phyloP scores from a whole-genome alignment of 192 early-diverging fungal species.

The Endogone sp. region DNA sequence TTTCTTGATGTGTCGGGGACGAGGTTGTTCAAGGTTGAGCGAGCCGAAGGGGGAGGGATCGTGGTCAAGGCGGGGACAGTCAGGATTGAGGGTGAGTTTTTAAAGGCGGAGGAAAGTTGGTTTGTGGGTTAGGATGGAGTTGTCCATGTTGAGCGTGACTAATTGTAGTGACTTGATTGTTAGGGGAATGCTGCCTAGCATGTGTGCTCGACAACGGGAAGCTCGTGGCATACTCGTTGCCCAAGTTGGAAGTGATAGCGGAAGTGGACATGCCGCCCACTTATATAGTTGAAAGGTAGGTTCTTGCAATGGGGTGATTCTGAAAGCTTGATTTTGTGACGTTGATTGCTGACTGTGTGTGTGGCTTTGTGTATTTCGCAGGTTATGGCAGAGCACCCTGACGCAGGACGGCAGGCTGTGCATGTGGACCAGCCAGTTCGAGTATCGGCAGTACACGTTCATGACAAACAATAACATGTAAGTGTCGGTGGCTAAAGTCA shows the following conservation, averaged over 20 bases:
- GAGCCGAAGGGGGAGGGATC: neutral
- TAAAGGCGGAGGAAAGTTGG: neutral
- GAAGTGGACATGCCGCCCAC: neutral
- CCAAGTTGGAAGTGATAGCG: conserved; percentile 14
- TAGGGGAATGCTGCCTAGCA: neutral
- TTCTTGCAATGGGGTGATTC: no score
- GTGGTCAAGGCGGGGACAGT: conserved; percentile 12
- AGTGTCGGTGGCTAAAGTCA: conserved; percentile 7
- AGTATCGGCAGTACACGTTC: conserved; percentile 20
- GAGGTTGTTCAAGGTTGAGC: conserved; percentile 6
- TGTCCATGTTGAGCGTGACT: conserved; percentile 8
- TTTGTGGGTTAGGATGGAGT: neutral
- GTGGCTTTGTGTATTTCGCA: no score
- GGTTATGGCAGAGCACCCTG: conserved; percentile 11
- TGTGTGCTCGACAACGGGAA: conserved; percentile 9
- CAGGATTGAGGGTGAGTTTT: conserved; percentile 3
- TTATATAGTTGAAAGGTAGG: neutral
- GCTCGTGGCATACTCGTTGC: conserved; percentile 18
- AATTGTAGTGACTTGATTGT: neutral
- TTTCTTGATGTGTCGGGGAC: conserved; percentile 13
- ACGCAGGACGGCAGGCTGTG: conserved; percentile 25
- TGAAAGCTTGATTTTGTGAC: no score
- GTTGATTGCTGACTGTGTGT: no score
- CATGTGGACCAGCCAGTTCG: conserved; percentile 21
- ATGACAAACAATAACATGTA: conserved; percentile 15